phyloP scores from a whole-genome alignment of 2,329 filamentous ascomycete genomes.

The Fusarium sp. region DNA sequence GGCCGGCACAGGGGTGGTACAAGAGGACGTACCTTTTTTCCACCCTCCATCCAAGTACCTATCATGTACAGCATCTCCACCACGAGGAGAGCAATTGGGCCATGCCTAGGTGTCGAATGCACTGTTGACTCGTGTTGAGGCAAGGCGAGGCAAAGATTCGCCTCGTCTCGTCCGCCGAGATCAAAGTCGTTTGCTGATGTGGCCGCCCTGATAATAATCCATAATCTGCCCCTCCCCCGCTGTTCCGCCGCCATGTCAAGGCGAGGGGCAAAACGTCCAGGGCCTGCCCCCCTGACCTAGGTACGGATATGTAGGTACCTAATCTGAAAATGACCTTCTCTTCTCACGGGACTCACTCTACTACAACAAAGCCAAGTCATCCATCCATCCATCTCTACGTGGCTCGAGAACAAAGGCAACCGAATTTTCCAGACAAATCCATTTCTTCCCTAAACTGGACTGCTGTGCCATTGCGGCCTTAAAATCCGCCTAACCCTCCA shows the following conservation, averaged over 20 bases:
- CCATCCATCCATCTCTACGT: not conserved
- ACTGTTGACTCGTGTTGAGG: slow-evolving; percentile 18
- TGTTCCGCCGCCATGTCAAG: slow-evolving; percentile 10
- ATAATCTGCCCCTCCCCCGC: slow-evolving; percentile 39
- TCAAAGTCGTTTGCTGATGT: not conserved
- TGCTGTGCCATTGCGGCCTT: slow-evolving; percentile 9
- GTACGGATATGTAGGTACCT: too few species aligned
- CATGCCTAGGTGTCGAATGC: slow-evolving; percentile 7
- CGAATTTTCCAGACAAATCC: slow-evolving; percentile 22
- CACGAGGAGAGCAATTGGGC: slow-evolving; percentile 17
- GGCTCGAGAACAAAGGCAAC: not conserved
- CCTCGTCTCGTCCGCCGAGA: not conserved
- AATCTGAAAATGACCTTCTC: too few species aligned
- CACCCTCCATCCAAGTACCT: not conserved
- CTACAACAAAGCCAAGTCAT: too few species aligned
- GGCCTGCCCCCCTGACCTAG: not conserved
- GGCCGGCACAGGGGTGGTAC: slow-evolving; percentile 28
- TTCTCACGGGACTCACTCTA: too few species aligned
- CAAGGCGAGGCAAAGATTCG: slow-evolving; percentile 6
- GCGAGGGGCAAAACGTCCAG: not conserved
- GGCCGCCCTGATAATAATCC: not conserved
- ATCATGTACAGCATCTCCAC: slow-evolving; percentile 22
- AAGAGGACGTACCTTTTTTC: slow-evolving; percentile 9
- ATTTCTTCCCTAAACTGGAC: not conserved
- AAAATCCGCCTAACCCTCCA: slow-evolving; percentile 22